Conservation (phyloP, 768 basidiomycete genomes). For the Pilatotrama ljubarskyi region DNA sequence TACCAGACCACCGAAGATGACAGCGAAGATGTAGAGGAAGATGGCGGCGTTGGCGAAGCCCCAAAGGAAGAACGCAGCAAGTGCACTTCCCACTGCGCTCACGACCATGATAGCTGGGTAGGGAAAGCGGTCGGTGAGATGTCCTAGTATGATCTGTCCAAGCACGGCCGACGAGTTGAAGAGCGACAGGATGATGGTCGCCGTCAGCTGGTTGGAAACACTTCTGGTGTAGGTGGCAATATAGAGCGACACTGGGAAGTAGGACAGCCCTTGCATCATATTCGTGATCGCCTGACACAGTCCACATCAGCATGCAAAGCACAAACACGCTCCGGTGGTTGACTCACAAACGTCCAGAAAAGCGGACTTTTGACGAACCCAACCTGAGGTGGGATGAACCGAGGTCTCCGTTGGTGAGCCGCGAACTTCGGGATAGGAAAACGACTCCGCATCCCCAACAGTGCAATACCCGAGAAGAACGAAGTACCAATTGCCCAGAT, state of each 20-base stretch:
- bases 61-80: constrained; percentile 22
- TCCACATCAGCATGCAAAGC: too few species aligned
- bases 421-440: constrained; percentile 14
- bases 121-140: constrained; percentile 22
- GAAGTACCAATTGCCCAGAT: constrained; percentile 18
- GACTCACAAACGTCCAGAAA: constrained; percentile 21
- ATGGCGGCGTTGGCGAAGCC: constrained; percentile 22
- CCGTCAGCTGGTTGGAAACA: constrained; percentile 20
- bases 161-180: constrained; percentile 25
- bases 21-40: constrained; percentile 22
- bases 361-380: constrained; percentile 11
- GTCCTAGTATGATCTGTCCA: constrained; percentile 22
- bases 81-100: constrained; percentile 11
- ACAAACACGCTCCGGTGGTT: too few species aligned
- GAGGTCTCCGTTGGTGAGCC: constrained; percentile 3
- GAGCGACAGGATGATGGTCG: constrained; percentile 21
- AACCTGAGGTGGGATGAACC: constrained; percentile 16
- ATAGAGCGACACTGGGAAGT: constrained; percentile 28
- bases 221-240: constrained; percentile 19
- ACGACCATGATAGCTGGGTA: constrained; percentile 23
- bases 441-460: constrained; percentile 18
- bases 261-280: constrained; percentile 24
- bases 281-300: constrained; percentile 8
- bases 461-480: constrained; percentile 12
- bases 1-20: constrained; percentile 24